These are phyloP conservation scores for Phytophthora podocarpi DNA, from an alignment of 352 stramenopile species.

Conservation along the genomic window DNA sequence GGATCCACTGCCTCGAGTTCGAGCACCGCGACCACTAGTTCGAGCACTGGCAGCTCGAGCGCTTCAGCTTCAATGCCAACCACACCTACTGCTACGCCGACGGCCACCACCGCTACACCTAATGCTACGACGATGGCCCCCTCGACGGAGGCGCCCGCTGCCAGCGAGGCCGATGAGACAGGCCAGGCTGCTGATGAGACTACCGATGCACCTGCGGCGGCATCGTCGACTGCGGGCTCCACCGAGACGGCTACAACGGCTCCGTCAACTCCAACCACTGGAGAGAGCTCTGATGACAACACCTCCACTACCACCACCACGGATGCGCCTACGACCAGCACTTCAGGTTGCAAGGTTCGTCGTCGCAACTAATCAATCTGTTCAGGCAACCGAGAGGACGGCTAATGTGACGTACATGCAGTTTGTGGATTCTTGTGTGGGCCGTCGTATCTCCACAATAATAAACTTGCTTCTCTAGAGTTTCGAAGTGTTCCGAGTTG, in stretches of 20 bases:
- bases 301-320: constrained; percentile 2
- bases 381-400: no score
- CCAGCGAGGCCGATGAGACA: background rate
- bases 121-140: constrained; percentile 11
- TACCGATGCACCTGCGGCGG: background rate
- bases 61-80: constrained; percentile 20
- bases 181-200: constrained; percentile 4
- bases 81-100: constrained; percentile 10
- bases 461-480: constrained; percentile 23
- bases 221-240: background rate
- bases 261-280: constrained; percentile 4
- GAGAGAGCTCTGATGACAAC: background rate
- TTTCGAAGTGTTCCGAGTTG: no score
- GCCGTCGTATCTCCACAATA: no score
- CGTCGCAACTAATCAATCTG: constrained; percentile 26
- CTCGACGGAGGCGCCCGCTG: constrained; percentile 5
- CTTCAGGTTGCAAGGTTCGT: constrained; percentile 38
- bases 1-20: constrained; percentile 21
- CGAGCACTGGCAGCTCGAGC: constrained; percentile 10
- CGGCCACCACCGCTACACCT: constrained; percentile 16
- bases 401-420: constrained; percentile 10
- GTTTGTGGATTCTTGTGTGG: constrained; percentile 19
- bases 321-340: constrained; percentile 27
- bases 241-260: constrained; percentile 13
- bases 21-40: constrained; percentile 21